Conservation (phyloP, 1,284 basidiomycete genomes). For the Microbotryum silenes-acaulis region DNA sequence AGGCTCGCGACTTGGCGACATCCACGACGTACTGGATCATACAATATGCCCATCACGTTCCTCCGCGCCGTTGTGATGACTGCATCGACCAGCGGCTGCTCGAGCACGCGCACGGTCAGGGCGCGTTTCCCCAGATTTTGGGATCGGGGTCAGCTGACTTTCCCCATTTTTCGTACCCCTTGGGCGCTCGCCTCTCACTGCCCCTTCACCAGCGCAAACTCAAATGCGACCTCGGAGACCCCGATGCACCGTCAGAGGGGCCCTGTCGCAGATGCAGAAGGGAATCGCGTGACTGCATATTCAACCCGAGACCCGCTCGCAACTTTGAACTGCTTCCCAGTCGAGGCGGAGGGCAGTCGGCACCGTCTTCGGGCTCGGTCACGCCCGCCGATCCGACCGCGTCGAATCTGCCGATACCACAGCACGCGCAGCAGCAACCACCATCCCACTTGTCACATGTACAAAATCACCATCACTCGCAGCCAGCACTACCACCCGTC, state of each 20-base stretch:
- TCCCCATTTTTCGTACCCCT: background rate
- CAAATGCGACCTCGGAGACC: constrained; percentile 45
- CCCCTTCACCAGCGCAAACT: constrained; percentile 43
- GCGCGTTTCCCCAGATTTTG: background rate
- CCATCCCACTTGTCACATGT: background rate
- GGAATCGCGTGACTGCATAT: constrained; percentile 45
- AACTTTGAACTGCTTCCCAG: constrained; percentile 4
- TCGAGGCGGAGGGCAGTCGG: background rate
- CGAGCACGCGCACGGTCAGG: background rate
- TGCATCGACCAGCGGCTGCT: background rate
- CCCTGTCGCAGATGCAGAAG: constrained; percentile 45
- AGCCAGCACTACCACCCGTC: background rate
- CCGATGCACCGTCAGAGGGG: constrained; percentile 43
- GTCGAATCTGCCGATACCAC: background rate
- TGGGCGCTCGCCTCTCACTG: background rate
- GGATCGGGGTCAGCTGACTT: background rate
- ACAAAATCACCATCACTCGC: background rate
- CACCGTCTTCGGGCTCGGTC: background rate
- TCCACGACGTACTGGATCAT: background rate
- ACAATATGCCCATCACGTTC: background rate
- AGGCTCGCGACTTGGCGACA: background rate
- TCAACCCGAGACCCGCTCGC: constrained; percentile 22
- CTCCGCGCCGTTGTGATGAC: background rate
- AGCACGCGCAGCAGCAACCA: background rate
- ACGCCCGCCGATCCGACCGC: constrained; percentile 1